These are phyloP conservation scores for Aspergillus brasiliensis DNA, from an alignment of 2,329 filamentous ascomycete species.

Conservation along the genomic window DNA sequence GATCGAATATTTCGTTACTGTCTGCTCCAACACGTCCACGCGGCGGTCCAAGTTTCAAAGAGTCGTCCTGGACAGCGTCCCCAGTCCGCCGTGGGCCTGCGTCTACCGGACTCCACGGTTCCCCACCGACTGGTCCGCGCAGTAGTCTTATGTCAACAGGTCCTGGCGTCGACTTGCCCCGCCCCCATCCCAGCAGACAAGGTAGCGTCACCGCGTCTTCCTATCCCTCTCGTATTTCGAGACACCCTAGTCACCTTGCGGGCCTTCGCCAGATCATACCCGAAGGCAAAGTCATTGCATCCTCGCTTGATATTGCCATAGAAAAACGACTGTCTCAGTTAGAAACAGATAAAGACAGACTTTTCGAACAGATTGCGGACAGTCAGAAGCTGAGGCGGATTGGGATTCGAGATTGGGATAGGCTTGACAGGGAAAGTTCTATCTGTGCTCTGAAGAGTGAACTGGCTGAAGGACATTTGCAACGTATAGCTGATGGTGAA, in stretches of 20 bases:
- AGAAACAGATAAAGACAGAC: constrained; percentile 47
- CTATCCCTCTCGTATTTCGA: constrained; percentile 41
- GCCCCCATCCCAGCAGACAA: constrained; percentile 39
- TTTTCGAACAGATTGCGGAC: constrained; percentile 48
- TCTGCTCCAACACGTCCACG: constrained; percentile 52
- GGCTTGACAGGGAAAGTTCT: constrained; percentile 49
- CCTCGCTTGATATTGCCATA: constrained; percentile 38
- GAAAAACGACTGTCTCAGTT: constrained; percentile 50
- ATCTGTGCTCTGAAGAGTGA: constrained; percentile 51
- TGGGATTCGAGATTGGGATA: constrained; percentile 51
- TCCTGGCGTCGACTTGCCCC: constrained; percentile 33
- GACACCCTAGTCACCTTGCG: constrained; percentile 43
- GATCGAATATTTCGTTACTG: constrained; percentile 43
- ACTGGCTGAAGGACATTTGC: constrained; percentile 51
- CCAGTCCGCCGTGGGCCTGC: constrained; percentile 39
- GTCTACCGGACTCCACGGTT: constrained; percentile 29
- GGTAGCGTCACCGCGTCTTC: constrained; percentile 38
- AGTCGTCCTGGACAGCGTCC: constrained; percentile 34
- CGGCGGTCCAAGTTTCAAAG: constrained; percentile 39
- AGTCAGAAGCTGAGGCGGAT: constrained; percentile 47
- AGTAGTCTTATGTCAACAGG: constrained; percentile 31
- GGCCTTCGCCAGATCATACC: constrained; percentile 43
- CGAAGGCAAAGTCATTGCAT: constrained; percentile 45
- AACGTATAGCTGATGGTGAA: constrained; percentile 49
- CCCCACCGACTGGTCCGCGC: constrained; percentile 44